A percentile compares a stretch with the other conserved stretches of the same genome.
Evolutionary conservation across 31 red algal genomes (phyloP).

Genomic region (Porphyra umbilicalis): DNA sequence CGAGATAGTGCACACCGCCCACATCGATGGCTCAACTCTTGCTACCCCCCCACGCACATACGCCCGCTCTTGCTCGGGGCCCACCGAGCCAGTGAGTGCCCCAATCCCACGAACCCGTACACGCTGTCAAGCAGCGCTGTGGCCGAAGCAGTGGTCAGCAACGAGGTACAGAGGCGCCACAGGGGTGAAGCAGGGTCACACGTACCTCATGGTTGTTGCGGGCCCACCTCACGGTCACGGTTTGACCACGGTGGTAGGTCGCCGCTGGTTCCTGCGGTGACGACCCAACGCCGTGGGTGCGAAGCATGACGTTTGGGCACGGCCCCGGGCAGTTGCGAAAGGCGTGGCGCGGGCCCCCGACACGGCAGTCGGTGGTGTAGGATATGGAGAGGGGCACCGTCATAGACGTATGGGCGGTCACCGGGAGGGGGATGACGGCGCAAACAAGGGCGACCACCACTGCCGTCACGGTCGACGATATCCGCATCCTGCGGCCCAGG

Average conservation of each 20-base stretch:
- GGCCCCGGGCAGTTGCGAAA: slow-evolving; percentile 20
- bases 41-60: no score
- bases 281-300: slow-evolving; percentile 5
- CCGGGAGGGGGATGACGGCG: slow-evolving; percentile 5
- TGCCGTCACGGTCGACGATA: slow-evolving; percentile 3
- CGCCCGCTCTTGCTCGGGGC: no score
- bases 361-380: slow-evolving; percentile 13
- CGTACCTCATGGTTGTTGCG: slow-evolving; percentile 18
- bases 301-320: slow-evolving; percentile 16
- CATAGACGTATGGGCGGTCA: slow-evolving; percentile 25
- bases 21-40: no score
- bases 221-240: slow-evolving; percentile 9
- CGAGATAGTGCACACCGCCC: no score
- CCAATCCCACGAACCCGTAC: no score
- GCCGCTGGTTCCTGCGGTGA: slow-evolving; percentile 14
- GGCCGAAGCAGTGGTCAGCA: no score
- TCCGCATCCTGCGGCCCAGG: no score
- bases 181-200: no score
- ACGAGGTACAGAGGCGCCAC: no score
- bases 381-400: slow-evolving; percentile 13
- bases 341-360: slow-evolving; percentile 15
- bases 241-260: slow-evolving; percentile 5
- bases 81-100: no score
- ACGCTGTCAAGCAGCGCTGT: no score
- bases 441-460: slow-evolving; percentile 2